phyloP scores from a whole-genome alignment of 1,139 yeast species.

The Meyerozyma sp. region DNA sequence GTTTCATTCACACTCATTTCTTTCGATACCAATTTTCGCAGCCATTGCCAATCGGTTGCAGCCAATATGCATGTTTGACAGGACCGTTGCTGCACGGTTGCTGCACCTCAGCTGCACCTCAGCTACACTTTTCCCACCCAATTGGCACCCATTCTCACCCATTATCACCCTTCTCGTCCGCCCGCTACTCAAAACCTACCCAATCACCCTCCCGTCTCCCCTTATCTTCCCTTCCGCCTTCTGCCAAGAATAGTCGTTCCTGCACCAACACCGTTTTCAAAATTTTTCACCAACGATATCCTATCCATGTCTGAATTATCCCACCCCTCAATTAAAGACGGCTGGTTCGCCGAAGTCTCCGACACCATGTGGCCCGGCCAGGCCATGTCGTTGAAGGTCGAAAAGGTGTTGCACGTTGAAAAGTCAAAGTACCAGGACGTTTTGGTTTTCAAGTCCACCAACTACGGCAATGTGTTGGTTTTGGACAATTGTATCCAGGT shows the following conservation, averaged over 20 bases:
- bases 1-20: too few relatives aligned
- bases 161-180: too few relatives aligned
- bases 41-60: too few relatives aligned
- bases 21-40: too few relatives aligned
- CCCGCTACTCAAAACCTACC: too few relatives aligned
- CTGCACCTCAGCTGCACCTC: too few relatives aligned
- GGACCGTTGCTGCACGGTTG: too few relatives aligned
- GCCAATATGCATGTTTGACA: too few relatives aligned
- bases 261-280: background rate
- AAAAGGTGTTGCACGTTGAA: conserved; percentile 73
- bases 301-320: conserved; percentile 37
- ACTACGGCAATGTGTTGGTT: conserved; percentile 87
- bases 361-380: conserved; percentile 95
- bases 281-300: background rate
- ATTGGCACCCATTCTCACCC: too few relatives aligned
- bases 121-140: too few relatives aligned
- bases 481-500: conserved; percentile 89
- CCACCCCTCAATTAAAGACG: conserved; percentile 63
- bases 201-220: too few relatives aligned
- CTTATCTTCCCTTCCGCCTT: too few relatives aligned
- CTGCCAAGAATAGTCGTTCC: background rate
- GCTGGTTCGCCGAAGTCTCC: conserved; percentile 89
- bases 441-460: conserved; percentile 78
- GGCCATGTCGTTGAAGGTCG: conserved; percentile 82
- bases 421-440: conserved; percentile 86